Evolutionary conservation across 305 asterid species (phyloP).

Genomic region (Fraxinus velutina): DNA sequence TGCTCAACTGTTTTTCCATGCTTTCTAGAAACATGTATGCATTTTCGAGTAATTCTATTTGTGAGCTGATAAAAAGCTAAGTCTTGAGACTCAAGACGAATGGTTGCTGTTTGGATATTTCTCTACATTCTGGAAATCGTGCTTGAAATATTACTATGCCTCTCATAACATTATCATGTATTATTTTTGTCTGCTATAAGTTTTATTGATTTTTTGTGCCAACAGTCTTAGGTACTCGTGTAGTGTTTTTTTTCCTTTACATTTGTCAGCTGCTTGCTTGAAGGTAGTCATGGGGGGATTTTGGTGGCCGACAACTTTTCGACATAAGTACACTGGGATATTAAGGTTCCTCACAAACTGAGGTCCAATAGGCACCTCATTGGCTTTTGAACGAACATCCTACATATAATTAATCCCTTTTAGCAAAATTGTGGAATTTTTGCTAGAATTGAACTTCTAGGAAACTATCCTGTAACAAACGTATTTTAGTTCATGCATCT

Average conservation of each 20-base stretch:
- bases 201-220: not conserved
- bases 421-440: too few relatives aligned
- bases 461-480: not conserved
- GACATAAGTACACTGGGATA: not conserved
- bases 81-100: not conserved
- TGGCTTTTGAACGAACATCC: not conserved
- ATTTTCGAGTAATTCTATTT: not conserved
- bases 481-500: not conserved
- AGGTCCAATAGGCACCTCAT: not conserved
- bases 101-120: not conserved
- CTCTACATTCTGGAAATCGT: not conserved
- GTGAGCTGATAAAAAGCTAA: not conserved
- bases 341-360: not conserved
- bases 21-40: not conserved
- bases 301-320: not conserved
- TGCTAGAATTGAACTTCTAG: not conserved
- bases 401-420: not conserved
- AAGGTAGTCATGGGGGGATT: not conserved
- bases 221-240: not conserved
- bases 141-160: not conserved
- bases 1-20: not conserved
- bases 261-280: not conserved
- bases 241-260: not conserved
- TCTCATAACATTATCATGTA: not conserved
- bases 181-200: not conserved